phyloP scores from a whole-genome alignment of 208 protist genomes.

The Wallacemonas collosoma region DNA sequence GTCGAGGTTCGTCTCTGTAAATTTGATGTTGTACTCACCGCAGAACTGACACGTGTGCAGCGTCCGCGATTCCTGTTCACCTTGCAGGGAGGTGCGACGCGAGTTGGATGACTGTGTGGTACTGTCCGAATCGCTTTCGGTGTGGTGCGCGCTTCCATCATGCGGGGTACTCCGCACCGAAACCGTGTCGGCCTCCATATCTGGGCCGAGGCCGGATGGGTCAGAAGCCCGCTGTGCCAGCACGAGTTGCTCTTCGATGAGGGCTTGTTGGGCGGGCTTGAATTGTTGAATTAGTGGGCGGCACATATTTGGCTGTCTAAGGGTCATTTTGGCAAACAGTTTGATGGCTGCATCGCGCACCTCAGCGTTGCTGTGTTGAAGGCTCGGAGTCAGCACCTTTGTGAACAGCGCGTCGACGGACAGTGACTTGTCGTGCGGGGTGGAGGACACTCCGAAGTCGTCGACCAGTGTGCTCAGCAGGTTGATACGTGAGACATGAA shows the following conservation, averaged over 20 bases:
- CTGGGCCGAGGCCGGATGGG: conserved; percentile 10
- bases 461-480: conserved; percentile 77
- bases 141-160: neutral
- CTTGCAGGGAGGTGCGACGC: neutral
- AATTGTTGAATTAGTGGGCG: conserved; percentile 44
- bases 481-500: conserved; percentile 68
- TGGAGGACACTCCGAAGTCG: conserved; percentile 48
- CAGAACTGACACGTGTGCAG: conserved; percentile 89
- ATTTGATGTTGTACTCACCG: conserved; percentile 66
- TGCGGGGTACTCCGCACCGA: conserved; percentile 20
- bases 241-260: conserved; percentile 76
- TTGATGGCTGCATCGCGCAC: conserved; percentile 73
- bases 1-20: conserved; percentile 76
- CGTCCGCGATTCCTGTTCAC: conserved; percentile 15
- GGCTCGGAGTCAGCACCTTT: conserved; percentile 57
- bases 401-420: conserved; percentile 51
- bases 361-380: conserved; percentile 78
- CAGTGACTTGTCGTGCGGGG: conserved; percentile 35
- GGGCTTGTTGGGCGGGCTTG: conserved; percentile 72
- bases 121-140: conserved; percentile 13
- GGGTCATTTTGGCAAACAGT: conserved; percentile 72
- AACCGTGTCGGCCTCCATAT: conserved; percentile 18
- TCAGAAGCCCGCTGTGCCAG: neutral
- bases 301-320: conserved; percentile 33
- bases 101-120: conserved; percentile 7